Evolutionary conservation across 2,329 filamentous ascomycete species (phyloP).

Genomic region (Cryphonectria carpinicola): DNA sequence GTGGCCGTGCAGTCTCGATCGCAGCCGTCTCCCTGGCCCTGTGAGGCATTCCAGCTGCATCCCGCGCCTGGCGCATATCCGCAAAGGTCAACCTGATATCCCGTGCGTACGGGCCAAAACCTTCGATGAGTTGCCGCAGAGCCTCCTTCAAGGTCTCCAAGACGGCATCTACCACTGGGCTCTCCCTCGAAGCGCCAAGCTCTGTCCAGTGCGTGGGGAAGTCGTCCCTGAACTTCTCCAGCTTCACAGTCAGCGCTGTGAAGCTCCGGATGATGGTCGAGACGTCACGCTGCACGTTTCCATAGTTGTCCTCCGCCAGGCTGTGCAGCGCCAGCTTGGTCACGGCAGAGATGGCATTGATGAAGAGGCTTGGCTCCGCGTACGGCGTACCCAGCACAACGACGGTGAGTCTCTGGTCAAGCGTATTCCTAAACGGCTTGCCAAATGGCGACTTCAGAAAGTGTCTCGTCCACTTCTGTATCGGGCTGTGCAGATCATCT

Average conservation of each 20-base stretch:
- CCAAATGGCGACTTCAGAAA: conserved; percentile 62
- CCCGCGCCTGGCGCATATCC: conserved; percentile 75
- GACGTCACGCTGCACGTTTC: conserved; percentile 84
- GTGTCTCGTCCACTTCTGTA: conserved; percentile 51
- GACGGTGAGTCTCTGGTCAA: conserved; percentile 65
- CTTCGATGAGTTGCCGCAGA: conserved; percentile 66
- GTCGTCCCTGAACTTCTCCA: conserved; percentile 67
- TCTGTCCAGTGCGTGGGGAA: conserved; percentile 81
- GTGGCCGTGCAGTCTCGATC: conserved; percentile 29
- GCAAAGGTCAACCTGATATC: conserved; percentile 70
- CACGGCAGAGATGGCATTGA: conserved; percentile 73
- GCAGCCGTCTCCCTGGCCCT: conserved; percentile 31
- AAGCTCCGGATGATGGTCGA: conserved; percentile 74
- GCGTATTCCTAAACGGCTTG: conserved; percentile 70
- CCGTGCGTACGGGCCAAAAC: conserved; percentile 75
- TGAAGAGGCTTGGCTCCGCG: conserved; percentile 68
- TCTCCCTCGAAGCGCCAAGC: conserved; percentile 57
- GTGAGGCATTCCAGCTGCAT: conserved; percentile 50
- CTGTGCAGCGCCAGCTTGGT: conserved; percentile 72
- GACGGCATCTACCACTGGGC: conserved; percentile 72
- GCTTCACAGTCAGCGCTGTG: conserved; percentile 67
- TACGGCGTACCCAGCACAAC: conserved; percentile 76
- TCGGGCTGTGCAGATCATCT: conserved; percentile 52
- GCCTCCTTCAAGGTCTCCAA: conserved; percentile 66
- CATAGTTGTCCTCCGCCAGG: conserved; percentile 79